Evolutionary conservation across 192 early-diverging fungal species (phyloP), one percentile per base, ranked within the genome.

Genomic region (Podila minutissima): DNA sequence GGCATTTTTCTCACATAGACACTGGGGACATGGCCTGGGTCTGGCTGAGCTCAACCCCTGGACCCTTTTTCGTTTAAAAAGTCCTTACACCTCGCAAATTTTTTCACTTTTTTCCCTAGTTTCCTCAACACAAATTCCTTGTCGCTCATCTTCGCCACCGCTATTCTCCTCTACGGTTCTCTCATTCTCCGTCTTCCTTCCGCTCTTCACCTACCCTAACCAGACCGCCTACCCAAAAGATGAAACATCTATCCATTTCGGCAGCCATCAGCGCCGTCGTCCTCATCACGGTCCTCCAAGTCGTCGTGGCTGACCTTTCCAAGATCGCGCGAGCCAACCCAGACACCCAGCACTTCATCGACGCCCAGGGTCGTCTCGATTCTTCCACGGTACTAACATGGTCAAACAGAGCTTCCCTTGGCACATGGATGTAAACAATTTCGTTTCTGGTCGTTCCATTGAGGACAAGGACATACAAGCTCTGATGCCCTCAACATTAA

Each of bases 321-420:
- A 85, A 83, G 70, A 84, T 89, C 59, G 65, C 66, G 5, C 69
- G 63, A 0, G 85, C 88, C 46, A 72, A 88, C 51, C 85, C 81
- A 50, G 29, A 55, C 0, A 86, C 76, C 1, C 55, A 81, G 37
- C 74, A 82, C 3, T 76, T 89, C 28, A 72, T 87, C 17, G 89
- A 90, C 69, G 61, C 59, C 22, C 70, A 85, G 50, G 84, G 83
- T 46, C 85, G 89, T 69, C 72, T 15, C 86, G 86, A 15, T 82
- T 88, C 66, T 90, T 90, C 64, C 89, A 85, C 28, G 89, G 88
- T 28, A 82, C 87, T 26, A 90, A 88, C 57, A 87, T 89, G 26
- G 89, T 90, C 35, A 88, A 78, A 76, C 89, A 90, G 69, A 41
- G 49, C 31, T 72, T 77, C 15, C 89, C 89, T 12, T 90, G 76